phyloP scores from a whole-genome alignment of 2,329 filamentous ascomycete genomes.

The Pestalotiopsis sp. region DNA sequence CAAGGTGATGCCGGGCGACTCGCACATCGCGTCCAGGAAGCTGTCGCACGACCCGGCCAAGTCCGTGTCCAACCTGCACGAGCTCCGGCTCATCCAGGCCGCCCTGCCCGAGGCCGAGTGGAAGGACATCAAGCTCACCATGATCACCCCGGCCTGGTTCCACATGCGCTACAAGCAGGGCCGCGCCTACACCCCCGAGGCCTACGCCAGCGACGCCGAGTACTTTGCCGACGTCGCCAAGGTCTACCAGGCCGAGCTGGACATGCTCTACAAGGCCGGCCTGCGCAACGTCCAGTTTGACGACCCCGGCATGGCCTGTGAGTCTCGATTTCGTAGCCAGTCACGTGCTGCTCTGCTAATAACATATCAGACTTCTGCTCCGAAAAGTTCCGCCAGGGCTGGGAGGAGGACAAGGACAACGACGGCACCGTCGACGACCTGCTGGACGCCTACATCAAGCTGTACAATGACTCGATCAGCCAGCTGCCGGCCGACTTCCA shows the following conservation, averaged over 20 bases:
- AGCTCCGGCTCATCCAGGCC: conserved; percentile 48
- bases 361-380: conserved; percentile 69
- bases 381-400: conserved; percentile 69
- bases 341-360: not conserved
- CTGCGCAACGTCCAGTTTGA: conserved; percentile 68
- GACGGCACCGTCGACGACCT: conserved; percentile 68
- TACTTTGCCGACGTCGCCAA: conserved; percentile 67
- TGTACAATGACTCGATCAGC: conserved; percentile 72
- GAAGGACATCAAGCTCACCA: conserved; percentile 53
- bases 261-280: conserved; percentile 61
- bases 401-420: conserved; percentile 67
- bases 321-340: conserved; percentile 26
- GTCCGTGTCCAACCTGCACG: conserved; percentile 48
- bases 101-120: conserved; percentile 47
- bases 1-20: conserved; percentile 57
- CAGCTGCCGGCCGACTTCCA: conserved; percentile 69
- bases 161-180: conserved; percentile 60
- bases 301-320: conserved; percentile 67
- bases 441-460: conserved; percentile 72
- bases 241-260: conserved; percentile 64
- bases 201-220: conserved; percentile 57
- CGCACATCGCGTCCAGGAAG: conserved; percentile 52
- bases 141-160: conserved; percentile 55
- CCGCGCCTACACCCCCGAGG: conserved; percentile 55
- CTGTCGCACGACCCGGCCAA: conserved; percentile 42